Percentiles rank a stretch among this genome's conserved stretches.
These are phyloP conservation scores for Lipomyces spencermartinsiae DNA, from an alignment of 805 yeast genomes.

Conservation along the genomic window DNA sequence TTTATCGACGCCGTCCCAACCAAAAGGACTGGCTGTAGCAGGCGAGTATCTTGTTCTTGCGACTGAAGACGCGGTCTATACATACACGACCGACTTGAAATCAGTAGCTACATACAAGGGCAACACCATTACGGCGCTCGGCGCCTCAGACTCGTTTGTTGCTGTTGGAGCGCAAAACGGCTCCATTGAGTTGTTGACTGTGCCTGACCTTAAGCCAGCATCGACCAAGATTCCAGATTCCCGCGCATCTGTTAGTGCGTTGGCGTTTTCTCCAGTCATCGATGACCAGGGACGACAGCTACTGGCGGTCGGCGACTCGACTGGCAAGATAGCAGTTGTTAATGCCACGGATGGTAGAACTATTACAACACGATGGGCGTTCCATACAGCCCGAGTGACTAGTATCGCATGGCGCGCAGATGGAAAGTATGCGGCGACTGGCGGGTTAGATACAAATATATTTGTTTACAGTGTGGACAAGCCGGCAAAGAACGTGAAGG, in stretches of 20 bases:
- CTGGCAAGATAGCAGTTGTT: slow-evolving; percentile 85
- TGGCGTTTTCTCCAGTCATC: slow-evolving; percentile 24
- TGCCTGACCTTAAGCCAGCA: slow-evolving; percentile 48
- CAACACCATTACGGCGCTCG: slow-evolving; percentile 28
- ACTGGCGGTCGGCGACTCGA: slow-evolving; percentile 83
- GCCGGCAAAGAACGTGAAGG: slow-evolving; percentile 78
- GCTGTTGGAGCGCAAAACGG: slow-evolving; percentile 36
- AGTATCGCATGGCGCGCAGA: slow-evolving; percentile 80
- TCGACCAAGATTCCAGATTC: slow-evolving; percentile 48
- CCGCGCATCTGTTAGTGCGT: slow-evolving; percentile 63
- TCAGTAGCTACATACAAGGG: slow-evolving; percentile 16
- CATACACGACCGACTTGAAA: slow-evolving; percentile 11
- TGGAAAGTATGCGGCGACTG: slow-evolving; percentile 74
- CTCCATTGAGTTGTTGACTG: slow-evolving; percentile 29
- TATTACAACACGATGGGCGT: slow-evolving; percentile 91
- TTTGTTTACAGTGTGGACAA: slow-evolving; percentile 77
- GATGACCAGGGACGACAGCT: slow-evolving; percentile 43
- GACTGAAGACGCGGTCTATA: slow-evolving; percentile 45
- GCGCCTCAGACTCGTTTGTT: slow-evolving; percentile 26
- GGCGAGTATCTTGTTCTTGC: slow-evolving; percentile 52
- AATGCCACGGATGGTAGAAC: slow-evolving; percentile 55
- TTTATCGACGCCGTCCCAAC: slow-evolving; percentile 55
- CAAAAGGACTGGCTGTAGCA: slow-evolving; percentile 53
- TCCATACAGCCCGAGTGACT: slow-evolving; percentile 84
- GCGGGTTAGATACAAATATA: slow-evolving; percentile 82